Base-by-base conservation (phyloP, 2,329 filamentous ascomycete genomes). In the Epichloe hybrida region DNA sequence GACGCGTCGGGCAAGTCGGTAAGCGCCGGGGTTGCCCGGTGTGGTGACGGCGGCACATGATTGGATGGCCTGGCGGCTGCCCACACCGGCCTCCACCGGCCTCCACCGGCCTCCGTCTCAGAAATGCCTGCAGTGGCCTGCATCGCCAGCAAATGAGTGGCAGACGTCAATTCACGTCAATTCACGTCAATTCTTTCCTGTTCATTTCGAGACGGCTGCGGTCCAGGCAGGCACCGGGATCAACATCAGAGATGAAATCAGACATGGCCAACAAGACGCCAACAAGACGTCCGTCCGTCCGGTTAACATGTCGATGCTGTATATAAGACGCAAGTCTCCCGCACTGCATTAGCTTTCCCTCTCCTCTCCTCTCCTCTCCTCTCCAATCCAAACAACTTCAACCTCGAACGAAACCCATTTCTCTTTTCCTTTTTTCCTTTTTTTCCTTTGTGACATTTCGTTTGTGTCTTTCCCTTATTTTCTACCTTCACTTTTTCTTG, bases 21-120 rank as follows among this genome's bases (percentile, higher is more conserved):
- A 54, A 45, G 53, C 53, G 53, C 49, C 27, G 49, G 38, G 5
- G 8, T 34, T 11, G 12, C 20, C 11, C n/a, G 45, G 35, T 13
- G 35, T 2, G 20, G 20, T 23, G 45, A 20, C 4, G 34, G 12
- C 2, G 13, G 17, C 13, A 20, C 36, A 15, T 50, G 43, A 61
- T 63, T 62, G 61, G 59, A 50, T 50, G 50, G 15, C 39, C 21
- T 20, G 55, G 59, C 58, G 59, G 41, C 56, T 59, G 56, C 51
- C 53, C 54, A 55, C 51, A 57, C 57, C 17, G 17, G 20, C 20
- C 20, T 3, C 3, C 20, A 57, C 57, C 17, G 17, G 20, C 20
- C 20, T 3, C 3, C 20, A 21, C 20, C n/a, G 31, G 36, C 48
- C 44, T 43, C 11, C 46, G 58, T 58, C 43, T 58, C 56, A 58